These are phyloP conservation scores for Acanthochlamys bracteata DNA, from an alignment of 106 monocot species.

Conservation along the genomic window DNA sequence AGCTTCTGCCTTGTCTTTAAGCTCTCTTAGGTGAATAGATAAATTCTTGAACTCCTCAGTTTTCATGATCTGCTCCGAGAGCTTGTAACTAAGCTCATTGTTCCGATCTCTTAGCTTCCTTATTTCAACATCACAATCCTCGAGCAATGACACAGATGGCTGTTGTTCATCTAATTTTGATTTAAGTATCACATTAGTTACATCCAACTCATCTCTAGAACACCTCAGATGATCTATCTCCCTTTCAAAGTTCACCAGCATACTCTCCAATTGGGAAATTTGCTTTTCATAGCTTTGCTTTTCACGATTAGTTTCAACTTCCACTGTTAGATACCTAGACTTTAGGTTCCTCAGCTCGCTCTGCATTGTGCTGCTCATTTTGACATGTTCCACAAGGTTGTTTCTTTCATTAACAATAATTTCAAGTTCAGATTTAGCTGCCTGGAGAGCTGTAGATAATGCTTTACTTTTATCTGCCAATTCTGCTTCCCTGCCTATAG, in stretches of 20 bases:
- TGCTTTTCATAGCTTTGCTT: conserved; percentile 31
- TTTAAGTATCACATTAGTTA: conserved; percentile 34
- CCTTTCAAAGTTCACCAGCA: conserved; percentile 39
- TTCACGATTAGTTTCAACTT: conserved; percentile 15
- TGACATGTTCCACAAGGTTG: conserved; percentile 6
- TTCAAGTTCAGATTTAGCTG: conserved; percentile 24
- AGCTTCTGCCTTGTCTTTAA: conserved; percentile 81
- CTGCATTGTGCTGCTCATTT: conserved; percentile 6
- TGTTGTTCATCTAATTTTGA: conserved; percentile 68
- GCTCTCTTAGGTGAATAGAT: conserved; percentile 78
- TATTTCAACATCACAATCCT: conserved; percentile 29
- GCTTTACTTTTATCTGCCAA: conserved; percentile 33
- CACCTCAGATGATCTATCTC: conserved; percentile 39
- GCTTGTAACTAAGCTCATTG: conserved; percentile 49
- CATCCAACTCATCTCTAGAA: conserved; percentile 50
- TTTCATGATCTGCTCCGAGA: conserved; percentile 83
- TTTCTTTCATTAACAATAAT: conserved; percentile 22
- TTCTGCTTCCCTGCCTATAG: conserved; percentile 20
- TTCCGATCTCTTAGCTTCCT: conserved; percentile 46
- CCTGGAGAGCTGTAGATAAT: conserved; percentile 22
- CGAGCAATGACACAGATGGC: conserved; percentile 23
- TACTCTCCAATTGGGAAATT: conserved; percentile 24
- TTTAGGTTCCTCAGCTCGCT: conserved; percentile 23
- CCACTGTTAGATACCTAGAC: conserved; percentile 11
- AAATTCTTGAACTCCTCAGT: conserved; percentile 90